Evolutionary conservation across 352 stramenopile genomes (phyloP), one percentile per base, ranked within the genome.

Genomic region (Globisporangium paddicum): DNA sequence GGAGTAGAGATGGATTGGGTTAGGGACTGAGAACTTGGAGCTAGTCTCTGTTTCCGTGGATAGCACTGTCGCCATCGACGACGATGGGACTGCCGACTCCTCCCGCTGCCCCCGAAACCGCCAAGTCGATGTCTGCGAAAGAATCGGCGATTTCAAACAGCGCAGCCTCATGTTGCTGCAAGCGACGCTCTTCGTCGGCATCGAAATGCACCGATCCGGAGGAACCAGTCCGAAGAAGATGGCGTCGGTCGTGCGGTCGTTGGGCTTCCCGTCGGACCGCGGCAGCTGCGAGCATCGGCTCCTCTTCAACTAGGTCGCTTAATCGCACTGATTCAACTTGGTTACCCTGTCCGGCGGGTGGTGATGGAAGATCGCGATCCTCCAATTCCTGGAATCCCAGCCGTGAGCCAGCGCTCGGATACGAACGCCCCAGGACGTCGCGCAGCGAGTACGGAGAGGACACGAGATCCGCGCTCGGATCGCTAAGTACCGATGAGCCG

Each of bases 381-480:
- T 50, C 50, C 23, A 44, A 19, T 8, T 47, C 48, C 18, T 37
- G 38, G 26, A 44, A 23, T n/a, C 38, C 48, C 23, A 30, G 47
- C 16, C 46, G 35, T 16, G 49, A 49, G 3, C 50, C 50, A 40
- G 37, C 9, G n/a, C 21, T 19, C 8, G 14, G 14, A 18, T 63
- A 32, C 23, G 58, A 30, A 3, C 42, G 59, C 7, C 55, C 55
- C n/a, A 62, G 46, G 19, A 62, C 21, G 28, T 55, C 46, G 30
- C 38, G 55, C 21, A 40, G 13, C 14, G 37, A 47, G 34, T 56
- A 68, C 35, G 62, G 62, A 23, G 72, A 60, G 19, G 70, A 64
- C 45, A 49, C 57, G 50, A 86, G 57, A 48, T 82, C 75, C 8
- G 73, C 71, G 41, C 73, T 86, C 28, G 75, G 75, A 19, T 86